phyloP scores from a whole-genome alignment of 2,329 filamentous ascomycete species.

The Alternaria brassicae region DNA sequence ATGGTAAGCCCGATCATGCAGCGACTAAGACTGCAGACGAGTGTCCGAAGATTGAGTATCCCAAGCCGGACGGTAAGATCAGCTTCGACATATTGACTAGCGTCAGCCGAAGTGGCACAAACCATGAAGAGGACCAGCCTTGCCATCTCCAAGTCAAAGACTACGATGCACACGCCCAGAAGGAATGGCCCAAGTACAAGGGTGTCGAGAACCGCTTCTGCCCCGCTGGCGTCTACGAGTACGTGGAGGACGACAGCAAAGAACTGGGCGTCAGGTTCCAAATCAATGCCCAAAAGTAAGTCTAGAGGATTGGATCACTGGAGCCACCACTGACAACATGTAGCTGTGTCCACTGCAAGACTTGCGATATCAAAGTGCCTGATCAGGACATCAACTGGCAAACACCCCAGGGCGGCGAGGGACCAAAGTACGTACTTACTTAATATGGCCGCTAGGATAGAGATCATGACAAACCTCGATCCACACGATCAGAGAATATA shows the following conservation, averaged over 20 bases:
- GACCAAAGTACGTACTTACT: slow-evolving; percentile 71
- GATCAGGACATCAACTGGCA: slow-evolving; percentile 93
- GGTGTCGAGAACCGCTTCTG: slow-evolving; percentile 97
- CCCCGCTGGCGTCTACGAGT: slow-evolving; percentile 96
- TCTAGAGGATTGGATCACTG: slow-evolving; percentile 31
- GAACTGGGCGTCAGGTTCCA: slow-evolving; percentile 91
- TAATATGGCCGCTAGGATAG: slow-evolving; percentile 15
- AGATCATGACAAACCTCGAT: neutral
- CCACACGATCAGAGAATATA: slow-evolving; percentile 1
- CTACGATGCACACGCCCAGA: slow-evolving; percentile 87
- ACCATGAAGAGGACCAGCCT: slow-evolving; percentile 98
- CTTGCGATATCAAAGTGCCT: slow-evolving; percentile 98
- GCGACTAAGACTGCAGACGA: slow-evolving; percentile 81
- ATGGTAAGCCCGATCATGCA: slow-evolving; percentile 77
- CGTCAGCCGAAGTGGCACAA: slow-evolving; percentile 93
- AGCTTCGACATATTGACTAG: slow-evolving; percentile 96
- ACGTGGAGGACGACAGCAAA: slow-evolving; percentile 90
- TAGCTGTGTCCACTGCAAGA: slow-evolving; percentile 99
- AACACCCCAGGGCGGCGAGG: slow-evolving; percentile 89
- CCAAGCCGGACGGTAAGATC: slow-evolving; percentile 94
- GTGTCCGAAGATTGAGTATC: slow-evolving; percentile 90
- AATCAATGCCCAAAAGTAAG: slow-evolving; percentile 97
- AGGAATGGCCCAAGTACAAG: slow-evolving; percentile 86
- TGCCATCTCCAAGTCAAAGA: slow-evolving; percentile 94
- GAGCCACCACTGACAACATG: slow-evolving; percentile 33